Percentiles rank a stretch among this genome's conserved stretches.
These are phyloP conservation scores for Jatropha curcas DNA, from an alignment of 345 rosid species.

Conservation along the genomic window DNA sequence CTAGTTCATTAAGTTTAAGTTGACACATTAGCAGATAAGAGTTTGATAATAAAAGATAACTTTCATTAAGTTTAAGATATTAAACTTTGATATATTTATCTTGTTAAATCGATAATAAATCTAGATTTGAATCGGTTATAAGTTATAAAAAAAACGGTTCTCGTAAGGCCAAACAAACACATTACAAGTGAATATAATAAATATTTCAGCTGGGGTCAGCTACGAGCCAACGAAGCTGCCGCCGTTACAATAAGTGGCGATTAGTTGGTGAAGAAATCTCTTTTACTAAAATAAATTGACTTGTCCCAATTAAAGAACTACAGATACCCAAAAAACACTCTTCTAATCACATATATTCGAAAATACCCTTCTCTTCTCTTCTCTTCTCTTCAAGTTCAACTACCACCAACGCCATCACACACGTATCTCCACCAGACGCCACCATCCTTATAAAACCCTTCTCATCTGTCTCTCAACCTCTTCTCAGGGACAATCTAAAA, in stretches of 20 bases:
- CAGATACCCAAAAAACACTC: too few species aligned
- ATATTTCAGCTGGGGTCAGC: not conserved
- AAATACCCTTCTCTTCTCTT: not conserved
- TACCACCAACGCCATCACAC: not conserved
- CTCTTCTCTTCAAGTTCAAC: not conserved
- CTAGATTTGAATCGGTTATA: too few species aligned
- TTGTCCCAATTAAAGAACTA: not conserved
- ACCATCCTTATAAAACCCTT: slow-evolving; percentile 13
- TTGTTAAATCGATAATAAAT: too few species aligned
- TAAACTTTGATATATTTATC: too few species aligned
- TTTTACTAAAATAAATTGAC: not conserved
- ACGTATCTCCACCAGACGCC: not conserved
- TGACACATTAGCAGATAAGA: too few species aligned
- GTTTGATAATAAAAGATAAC: too few species aligned
- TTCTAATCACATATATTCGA: not conserved
- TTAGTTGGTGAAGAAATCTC: slow-evolving; percentile 1
- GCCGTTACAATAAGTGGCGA: not conserved
- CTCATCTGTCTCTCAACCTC: not conserved
- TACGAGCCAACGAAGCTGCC: not conserved
- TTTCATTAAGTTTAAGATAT: too few species aligned
- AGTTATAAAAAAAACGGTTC: too few species aligned
- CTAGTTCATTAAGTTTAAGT: too few species aligned
- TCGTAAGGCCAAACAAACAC: too few species aligned
- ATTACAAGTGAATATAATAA: too few species aligned
- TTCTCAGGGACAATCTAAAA: slow-evolving; percentile 1